Evolutionary conservation across 2,329 filamentous ascomycete species (phyloP).

Genomic region (Pseudogymnoascus sp.): DNA sequence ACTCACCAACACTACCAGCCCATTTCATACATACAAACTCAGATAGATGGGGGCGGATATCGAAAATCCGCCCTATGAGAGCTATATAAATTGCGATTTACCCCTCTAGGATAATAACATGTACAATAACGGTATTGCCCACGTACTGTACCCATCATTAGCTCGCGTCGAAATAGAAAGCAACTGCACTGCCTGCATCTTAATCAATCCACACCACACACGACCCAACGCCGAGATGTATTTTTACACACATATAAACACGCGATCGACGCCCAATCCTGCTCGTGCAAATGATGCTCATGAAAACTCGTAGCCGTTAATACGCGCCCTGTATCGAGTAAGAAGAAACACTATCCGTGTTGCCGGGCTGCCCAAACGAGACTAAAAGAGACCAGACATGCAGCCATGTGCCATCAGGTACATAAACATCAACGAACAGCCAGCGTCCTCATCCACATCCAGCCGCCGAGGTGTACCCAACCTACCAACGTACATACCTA

Average conservation of each 20-base stretch:
- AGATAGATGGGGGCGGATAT: not conserved
- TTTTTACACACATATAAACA: constrained; percentile 10
- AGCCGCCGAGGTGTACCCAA: not conserved
- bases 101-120: not conserved
- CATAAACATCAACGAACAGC: not conserved
- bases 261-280: constrained; percentile 6
- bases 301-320: not conserved
- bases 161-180: not conserved
- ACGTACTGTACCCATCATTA: constrained; percentile 5
- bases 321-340: constrained; percentile 3
- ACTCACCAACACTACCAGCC: not conserved
- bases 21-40: not conserved
- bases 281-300: not conserved
- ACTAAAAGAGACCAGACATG: constrained; percentile 3
- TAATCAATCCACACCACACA: not conserved
- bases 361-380: constrained; percentile 1
- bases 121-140: not conserved
- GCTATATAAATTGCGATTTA: not conserved
- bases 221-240: not conserved
- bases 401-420: not conserved
- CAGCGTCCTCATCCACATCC: not conserved
- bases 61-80: not conserved
- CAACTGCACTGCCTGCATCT: not conserved
- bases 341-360: not conserved
- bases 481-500: not conserved